phyloP scores from a whole-genome alignment of 2,329 filamentous ascomycete genomes.

The Cladobotryum protrusum region DNA sequence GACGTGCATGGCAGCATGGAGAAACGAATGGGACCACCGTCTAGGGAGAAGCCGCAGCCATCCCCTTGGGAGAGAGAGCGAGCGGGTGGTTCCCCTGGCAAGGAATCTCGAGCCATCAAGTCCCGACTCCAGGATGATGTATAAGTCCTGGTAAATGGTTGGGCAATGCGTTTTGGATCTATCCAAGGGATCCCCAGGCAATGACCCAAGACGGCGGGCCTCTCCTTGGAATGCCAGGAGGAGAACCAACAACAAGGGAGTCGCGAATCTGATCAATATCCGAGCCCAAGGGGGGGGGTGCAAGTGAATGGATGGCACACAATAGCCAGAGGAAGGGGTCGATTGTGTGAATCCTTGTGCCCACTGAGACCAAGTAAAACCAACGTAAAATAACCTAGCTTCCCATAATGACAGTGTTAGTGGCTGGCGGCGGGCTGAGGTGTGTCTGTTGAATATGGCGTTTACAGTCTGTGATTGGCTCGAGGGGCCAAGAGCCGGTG shows the following conservation, averaged over 20 bases:
- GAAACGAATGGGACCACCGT: constrained; percentile 3
- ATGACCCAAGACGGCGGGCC: constrained; percentile 17
- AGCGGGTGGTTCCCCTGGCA: constrained; percentile 18
- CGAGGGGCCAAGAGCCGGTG: constrained; percentile 14
- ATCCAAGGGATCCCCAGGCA: constrained; percentile 10
- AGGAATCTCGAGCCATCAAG: constrained; percentile 7
- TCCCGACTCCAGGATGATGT: constrained; percentile 2
- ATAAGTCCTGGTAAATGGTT: constrained; percentile 24
- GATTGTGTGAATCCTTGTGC: constrained; percentile 9
- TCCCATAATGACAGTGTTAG: constrained; percentile 6
- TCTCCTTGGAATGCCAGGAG: constrained; percentile 5
- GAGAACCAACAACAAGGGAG: constrained; percentile 11
- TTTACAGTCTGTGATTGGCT: constrained; percentile 26
- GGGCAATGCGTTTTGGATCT: constrained; percentile 18
- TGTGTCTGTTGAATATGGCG: constrained; percentile 25
- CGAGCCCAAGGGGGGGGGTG: constrained; percentile 15
- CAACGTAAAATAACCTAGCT: too few relatives aligned
- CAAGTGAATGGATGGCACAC: not conserved
- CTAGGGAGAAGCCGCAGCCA: constrained; percentile 13
- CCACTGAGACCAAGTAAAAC: constrained; percentile 1
- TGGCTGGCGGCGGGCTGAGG: constrained; percentile 25
- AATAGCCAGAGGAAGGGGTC: constrained; percentile 11
- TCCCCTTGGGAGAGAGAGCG: constrained; percentile 10
- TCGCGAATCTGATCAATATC: constrained; percentile 12
- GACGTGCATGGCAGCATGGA: not conserved